phyloP scores from a whole-genome alignment of 441 rosid genomes.

The Kokia cookei region DNA sequence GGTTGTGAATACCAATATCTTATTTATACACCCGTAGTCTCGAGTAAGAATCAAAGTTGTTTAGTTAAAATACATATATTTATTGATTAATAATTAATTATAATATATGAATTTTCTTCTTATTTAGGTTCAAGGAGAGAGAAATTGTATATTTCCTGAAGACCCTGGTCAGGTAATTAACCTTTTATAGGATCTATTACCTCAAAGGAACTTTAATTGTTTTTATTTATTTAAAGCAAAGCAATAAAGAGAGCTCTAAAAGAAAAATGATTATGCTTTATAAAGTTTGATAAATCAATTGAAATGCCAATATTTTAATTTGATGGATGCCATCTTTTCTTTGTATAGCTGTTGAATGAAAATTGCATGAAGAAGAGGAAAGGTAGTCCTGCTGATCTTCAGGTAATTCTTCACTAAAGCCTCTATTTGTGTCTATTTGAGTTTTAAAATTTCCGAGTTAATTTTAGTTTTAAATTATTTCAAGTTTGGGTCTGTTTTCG shows the following conservation, averaged over 20 bases:
- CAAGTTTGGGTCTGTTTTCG: no score
- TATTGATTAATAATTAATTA: neutral
- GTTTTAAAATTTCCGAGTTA: no score
- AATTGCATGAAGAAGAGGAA: constrained; percentile 70
- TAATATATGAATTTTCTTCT: neutral
- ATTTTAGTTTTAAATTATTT: no score
- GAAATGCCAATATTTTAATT: neutral
- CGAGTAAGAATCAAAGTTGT: no score
- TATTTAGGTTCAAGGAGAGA: constrained; percentile 71
- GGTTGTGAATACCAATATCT: no score
- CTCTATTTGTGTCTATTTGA: no score
- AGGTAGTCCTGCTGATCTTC: constrained; percentile 37
- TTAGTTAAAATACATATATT: no score
- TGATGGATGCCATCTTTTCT: neutral
- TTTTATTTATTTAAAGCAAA: neutral
- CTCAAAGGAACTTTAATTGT: constrained; percentile 9
- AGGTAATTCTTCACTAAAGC: neutral
- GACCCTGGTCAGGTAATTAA: constrained; percentile 77
- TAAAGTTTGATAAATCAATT: neutral
- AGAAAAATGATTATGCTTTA: neutral
- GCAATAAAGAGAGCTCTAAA: constrained; percentile 16
- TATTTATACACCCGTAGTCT: no score
- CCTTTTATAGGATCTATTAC: constrained; percentile 54
- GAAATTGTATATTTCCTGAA: constrained; percentile 81
- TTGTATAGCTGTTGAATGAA: constrained; percentile 57